A percentile compares a stretch with the other conserved stretches of the same genome.
These are phyloP conservation scores for Rhizophagus clarus DNA, from an alignment of 192 early-diverging fungal species.

Conservation along the genomic window DNA sequence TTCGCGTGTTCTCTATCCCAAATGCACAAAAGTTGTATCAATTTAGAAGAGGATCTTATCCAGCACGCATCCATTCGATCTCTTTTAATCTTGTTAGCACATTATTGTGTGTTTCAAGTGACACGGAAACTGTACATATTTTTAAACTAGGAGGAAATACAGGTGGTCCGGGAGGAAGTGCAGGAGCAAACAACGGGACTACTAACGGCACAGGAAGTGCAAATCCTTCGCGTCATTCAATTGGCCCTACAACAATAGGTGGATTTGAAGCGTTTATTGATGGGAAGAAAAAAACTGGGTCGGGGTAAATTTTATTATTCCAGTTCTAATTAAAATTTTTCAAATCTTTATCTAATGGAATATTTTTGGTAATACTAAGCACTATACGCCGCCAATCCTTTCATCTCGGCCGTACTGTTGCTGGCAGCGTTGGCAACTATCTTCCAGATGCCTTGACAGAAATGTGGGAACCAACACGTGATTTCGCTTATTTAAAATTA, in stretches of 20 bases:
- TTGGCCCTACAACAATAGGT: constrained; percentile 36
- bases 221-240: neutral
- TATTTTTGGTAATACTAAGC: constrained; percentile 35
- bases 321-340: neutral
- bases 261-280: constrained; percentile 38
- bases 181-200: constrained; percentile 20
- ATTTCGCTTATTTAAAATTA: constrained; percentile 92
- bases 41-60: constrained; percentile 93
- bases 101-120: constrained; percentile 82
- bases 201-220: constrained; percentile 29
- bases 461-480: constrained; percentile 93
- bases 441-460: constrained; percentile 87
- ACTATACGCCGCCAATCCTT: constrained; percentile 62
- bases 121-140: constrained; percentile 95
- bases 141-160: constrained; percentile 62
- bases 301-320: neutral
- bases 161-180: constrained; percentile 6
- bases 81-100: constrained; percentile 77
- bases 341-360: neutral
- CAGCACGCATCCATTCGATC: constrained; percentile 89
- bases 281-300: constrained; percentile 12
- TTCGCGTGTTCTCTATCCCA: constrained; percentile 90
- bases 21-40: constrained; percentile 86
- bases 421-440: constrained; percentile 81
- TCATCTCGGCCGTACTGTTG: constrained; percentile 64